Evolutionary conservation across 768 basidiomycete species (phyloP), one percentile per base, ranked within the genome.

Genomic region (Pluteus cervinus): DNA sequence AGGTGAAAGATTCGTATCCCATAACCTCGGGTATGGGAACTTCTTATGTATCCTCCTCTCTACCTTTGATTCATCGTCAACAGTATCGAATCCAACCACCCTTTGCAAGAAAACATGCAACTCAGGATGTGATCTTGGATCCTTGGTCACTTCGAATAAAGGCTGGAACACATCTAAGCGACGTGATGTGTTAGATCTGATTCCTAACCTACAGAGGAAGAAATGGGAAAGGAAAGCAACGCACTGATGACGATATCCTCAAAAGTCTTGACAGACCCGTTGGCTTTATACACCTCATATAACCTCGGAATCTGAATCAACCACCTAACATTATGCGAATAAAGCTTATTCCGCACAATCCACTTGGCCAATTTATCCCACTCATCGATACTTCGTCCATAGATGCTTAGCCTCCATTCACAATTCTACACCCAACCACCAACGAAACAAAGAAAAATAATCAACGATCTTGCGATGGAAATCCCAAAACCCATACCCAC

Each of bases 311-410:
- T 67, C 57, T 98, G 96, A 45, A 99, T 85, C 40, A 98, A 77
- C 96, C 96, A 98, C 37, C 96, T 79, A 25, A 98, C 91, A 53
- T 99, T 98, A 60, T 98, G 93, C 3, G 93, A 97, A 58, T 74
- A 86, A 4, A 98, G 69, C 57, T 94, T 91, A 68, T 97, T 77
- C 54, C 86, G 74, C 55, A 96, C 79, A 40, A 99, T 81, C 96
- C 96, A 99, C 67, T 83, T 86, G 12, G 96, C 96, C 5, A 99
- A 69, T 53, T 97, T 97, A 68, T 98, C 96, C 96, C 96, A 99
- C 63, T 99, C 96, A 41, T 78, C 71, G 8, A 58, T 47, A 2
- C 71, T 73, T 40, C 90, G 77, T 3, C 93, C 96, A 48, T 98
- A 99, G 44, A 99, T 87, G 45, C 90, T 94, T 40, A 98, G 74